Evolutionary conservation across 139 green algal genomes (phyloP), one percentile per base, ranked within the genome.

Genomic region (Chlamydomonas sphaeroides): DNA sequence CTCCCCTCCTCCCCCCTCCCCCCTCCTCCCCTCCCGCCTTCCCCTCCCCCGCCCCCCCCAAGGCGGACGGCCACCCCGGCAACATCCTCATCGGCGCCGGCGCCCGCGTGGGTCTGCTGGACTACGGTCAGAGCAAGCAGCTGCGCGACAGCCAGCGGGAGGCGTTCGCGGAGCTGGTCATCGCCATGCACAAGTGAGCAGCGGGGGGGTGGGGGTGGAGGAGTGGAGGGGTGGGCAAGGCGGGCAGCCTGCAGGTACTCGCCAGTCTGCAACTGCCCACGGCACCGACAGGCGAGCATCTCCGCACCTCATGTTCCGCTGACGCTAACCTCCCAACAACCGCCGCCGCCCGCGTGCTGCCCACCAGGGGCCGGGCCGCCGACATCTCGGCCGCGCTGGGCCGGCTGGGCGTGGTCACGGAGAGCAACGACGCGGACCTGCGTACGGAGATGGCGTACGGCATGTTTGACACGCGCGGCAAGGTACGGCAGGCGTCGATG

Each of bases 91-190:
- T 98, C 35, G 89, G 94, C 80, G 83, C 90, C 20, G 91, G 94
- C 66, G 95, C 91, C 8, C 73, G 84, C 48, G 91, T 99, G 3
- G 96, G 92, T 0, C 86, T 99, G 78, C 90, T 99, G 41, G 96
- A 99, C 75, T 99, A 98, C 81, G 96, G 96, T 1, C 96, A 99
- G 92, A 94, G 86, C 51, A 99, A 99, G 93, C 92, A 96, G 84
- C 92, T 99, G 75, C 86, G 90, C 0, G 85, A 94, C 20, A 21
- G 78, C 15, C 82, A 95, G 62, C 83, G 93, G 36, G 59, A 81
- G 28, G 88, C 85, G 21, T 96, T 98, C 75, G 96, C 96, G 18
- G 41, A 84, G 49, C 89, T 98, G 28, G 73, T 99, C 30, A 72
- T 97, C 30, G 91, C 91, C 25, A 35, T 98, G 63, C 70, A 90